phyloP scores from a whole-genome alignment of 164 flowering plant species.

The Aristolochia contorta region DNA sequence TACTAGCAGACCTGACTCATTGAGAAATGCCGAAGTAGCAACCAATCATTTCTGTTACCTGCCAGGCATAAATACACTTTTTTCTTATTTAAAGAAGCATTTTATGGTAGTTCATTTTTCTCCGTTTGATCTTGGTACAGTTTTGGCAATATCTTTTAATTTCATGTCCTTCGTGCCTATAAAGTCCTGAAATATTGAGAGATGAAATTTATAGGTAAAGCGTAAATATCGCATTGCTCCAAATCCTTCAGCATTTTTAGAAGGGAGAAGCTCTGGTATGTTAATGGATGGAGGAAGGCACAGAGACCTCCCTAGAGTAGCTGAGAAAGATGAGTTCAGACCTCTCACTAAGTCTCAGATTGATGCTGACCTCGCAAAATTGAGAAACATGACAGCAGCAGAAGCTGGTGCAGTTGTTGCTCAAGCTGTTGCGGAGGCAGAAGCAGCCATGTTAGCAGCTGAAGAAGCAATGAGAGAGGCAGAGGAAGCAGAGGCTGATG shows the following conservation, averaged over 20 bases:
- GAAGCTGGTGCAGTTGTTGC: constrained; percentile 95
- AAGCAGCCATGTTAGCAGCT: constrained; percentile 82
- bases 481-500: constrained; percentile 87
- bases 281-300: constrained; percentile 27
- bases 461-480: constrained; percentile 86
- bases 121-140: too few species aligned
- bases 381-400: constrained; percentile 57
- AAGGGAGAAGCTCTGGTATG: constrained; percentile 31
- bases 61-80: too few species aligned
- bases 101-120: too few species aligned
- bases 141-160: too few species aligned
- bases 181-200: background rate
- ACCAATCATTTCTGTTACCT: too few species aligned
- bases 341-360: constrained; percentile 42
- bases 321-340: constrained; percentile 37
- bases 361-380: constrained; percentile 54
- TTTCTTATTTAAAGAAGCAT: too few species aligned
- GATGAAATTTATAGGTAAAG: constrained; percentile 39
- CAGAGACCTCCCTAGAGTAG: constrained; percentile 13
- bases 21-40: background rate
- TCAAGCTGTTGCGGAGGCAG: constrained; percentile 87
- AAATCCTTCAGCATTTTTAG: constrained; percentile 17
- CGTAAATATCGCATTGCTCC: constrained; percentile 66
- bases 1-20: too few species aligned
- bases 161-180: too few species aligned